These are phyloP conservation scores for Herpetospermum pedunculosum DNA, from an alignment of 306 rosid species.

Conservation along the genomic window DNA sequence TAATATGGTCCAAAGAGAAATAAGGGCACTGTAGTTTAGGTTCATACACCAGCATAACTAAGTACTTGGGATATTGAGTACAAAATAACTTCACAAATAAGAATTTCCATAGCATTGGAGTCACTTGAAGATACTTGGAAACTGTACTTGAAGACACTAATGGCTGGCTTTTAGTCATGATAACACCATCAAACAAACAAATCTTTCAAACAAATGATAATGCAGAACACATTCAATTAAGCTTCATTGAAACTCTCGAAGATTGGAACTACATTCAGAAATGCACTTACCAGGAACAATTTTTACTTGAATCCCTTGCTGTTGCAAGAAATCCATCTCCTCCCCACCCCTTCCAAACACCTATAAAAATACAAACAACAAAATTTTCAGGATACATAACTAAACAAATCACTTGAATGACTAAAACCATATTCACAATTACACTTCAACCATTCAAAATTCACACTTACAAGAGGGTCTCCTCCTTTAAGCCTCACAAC, in stretches of 20 bases:
- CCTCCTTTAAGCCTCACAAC: constrained; percentile 98
- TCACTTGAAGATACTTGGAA: not conserved
- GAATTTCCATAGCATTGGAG: not conserved
- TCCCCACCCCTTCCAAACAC: constrained; percentile 99
- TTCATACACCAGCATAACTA: not conserved
- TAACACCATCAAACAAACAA: not conserved
- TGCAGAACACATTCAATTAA: not conserved
- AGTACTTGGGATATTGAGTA: not conserved
- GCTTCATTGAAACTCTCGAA: not conserved
- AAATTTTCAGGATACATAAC: not conserved
- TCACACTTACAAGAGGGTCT: constrained; percentile 76
- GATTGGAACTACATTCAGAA: not conserved
- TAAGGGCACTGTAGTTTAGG: not conserved
- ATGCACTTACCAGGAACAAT: constrained; percentile 75
- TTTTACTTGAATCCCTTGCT: constrained; percentile 79
- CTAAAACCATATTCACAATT: not conserved
- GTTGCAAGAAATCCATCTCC: constrained; percentile 96
- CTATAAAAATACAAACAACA: constrained; percentile 21
- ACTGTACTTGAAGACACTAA: not conserved
- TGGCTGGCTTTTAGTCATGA: not conserved
- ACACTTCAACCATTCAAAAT: not conserved
- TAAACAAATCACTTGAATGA: not conserved
- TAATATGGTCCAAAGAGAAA: not conserved
- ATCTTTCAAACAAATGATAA: not conserved
- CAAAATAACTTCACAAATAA: not conserved